Evolutionary conservation across 305 asterid genomes (phyloP), one percentile per base, ranked within the genome.

Genomic region (Withania somnifera): DNA sequence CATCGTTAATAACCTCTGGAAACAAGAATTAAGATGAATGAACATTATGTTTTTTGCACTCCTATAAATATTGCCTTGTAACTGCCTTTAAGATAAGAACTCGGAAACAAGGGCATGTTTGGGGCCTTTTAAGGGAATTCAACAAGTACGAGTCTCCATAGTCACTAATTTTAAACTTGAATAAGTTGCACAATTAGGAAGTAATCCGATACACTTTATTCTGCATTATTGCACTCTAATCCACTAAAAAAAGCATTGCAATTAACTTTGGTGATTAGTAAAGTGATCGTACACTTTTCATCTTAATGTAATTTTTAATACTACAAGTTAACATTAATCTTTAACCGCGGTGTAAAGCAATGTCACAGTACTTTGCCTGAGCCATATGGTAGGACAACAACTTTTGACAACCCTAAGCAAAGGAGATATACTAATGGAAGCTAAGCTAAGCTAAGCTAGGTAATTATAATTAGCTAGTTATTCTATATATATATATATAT

Each of bases 381-480:
- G 61, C 20, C 80, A 76, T 63, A 51, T 76, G 80, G 80, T 76
- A 76, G 80, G 80, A 17, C 80, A 76, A 28, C 63, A 76, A 76
- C 80, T 76, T 51, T 76, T 76, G 63, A 76, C 80, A 76, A 76
- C 47, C 47, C 47, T 30, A 28, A 76, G 1, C 63, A 50, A 76
- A 28, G 42, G 11, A 50, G 63, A 26, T 10, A 30, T 8, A 76
- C 28, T 51, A 76, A 28, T 76, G 63, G 80, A 76, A 76, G 63
- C 80, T 76, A 76, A 61, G 68, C 66, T 58, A 73, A 15, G 42
- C 80, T 75, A 75, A 61, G 30, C 45, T 51, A 76, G 80, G 80
- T 76, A 76, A 76, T 76, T 76, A 76, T 76, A 76, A 76, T 76
- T 76, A 76, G 80, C 63, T 73, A 73, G 58, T 45, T 11, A 2